Evolutionary conservation across 2,329 filamentous ascomycete species (phyloP).

Genomic region (Zymoseptoria passerinii): DNA sequence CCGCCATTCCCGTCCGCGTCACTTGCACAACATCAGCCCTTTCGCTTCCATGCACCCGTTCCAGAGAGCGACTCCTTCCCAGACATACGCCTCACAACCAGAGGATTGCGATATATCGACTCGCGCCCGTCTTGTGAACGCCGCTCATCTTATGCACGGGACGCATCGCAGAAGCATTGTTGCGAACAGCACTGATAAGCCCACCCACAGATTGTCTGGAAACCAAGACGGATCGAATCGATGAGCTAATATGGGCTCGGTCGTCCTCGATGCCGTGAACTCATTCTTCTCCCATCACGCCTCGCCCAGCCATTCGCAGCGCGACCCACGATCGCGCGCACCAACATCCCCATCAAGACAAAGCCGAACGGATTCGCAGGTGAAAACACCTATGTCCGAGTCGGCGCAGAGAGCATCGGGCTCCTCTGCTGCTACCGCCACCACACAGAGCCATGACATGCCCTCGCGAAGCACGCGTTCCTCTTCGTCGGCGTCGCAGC

Average conservation of each 20-base stretch:
- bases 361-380: slow-evolving; percentile 21
- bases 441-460: slow-evolving; percentile 7
- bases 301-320: slow-evolving; percentile 19
- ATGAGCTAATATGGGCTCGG: slow-evolving; percentile 51
- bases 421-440: slow-evolving; percentile 18
- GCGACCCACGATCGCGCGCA: slow-evolving; percentile 11
- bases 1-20: neutral
- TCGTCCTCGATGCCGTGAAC: slow-evolving; percentile 63
- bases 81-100: neutral
- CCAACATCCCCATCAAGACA: slow-evolving; percentile 17
- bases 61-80: neutral
- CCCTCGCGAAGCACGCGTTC: slow-evolving; percentile 11
- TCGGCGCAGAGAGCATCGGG: slow-evolving; percentile 25
- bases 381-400: slow-evolving; percentile 24
- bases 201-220: slow-evolving; percentile 8
- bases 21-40: neutral
- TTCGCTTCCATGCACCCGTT: neutral
- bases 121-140: neutral
- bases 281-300: slow-evolving; percentile 43
- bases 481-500: slow-evolving; percentile 13
- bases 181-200: slow-evolving; percentile 10
- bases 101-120: neutral
- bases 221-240: slow-evolving; percentile 8
- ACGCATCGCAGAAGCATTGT: neutral
- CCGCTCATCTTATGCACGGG: neutral